Evolutionary conservation across 306 rosid species (phyloP).

Genomic region (Purshia tridentata): DNA sequence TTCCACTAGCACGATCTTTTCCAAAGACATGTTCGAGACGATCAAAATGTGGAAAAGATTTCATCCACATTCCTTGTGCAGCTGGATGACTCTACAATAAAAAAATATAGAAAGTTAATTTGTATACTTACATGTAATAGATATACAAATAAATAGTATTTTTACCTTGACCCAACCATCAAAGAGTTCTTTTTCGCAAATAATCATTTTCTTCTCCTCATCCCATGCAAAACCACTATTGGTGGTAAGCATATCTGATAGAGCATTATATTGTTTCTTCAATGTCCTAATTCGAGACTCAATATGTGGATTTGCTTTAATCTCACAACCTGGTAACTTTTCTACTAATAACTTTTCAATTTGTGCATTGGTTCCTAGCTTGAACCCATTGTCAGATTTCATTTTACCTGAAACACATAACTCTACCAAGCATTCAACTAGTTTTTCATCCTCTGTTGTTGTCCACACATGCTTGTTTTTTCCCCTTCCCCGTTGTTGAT

Average conservation of each 20-base stretch:
- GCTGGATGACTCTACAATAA: no score
- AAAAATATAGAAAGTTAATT: no score
- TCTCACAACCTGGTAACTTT: background rate
- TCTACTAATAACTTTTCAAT: background rate
- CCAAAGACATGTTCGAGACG: no score
- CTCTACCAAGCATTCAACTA: background rate
- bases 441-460: background rate
- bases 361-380: background rate
- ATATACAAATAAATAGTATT: no score
- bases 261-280: background rate
- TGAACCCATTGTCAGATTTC: conserved; percentile 1
- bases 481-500: background rate
- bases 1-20: no score
- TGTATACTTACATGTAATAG: no score
- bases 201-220: background rate
- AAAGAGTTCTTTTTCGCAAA: background rate
- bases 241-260: background rate
- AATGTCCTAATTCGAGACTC: background rate
- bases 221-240: conserved; percentile 15
- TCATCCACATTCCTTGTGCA: no score
- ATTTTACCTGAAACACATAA: background rate
- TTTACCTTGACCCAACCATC: conserved; percentile 6
- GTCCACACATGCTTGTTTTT: background rate
- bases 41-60: no score
- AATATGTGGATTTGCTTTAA: background rate